These are phyloP conservation scores for Yamadazyma endophytica DNA, from an alignment of 805 yeast species.

Conservation along the genomic window DNA sequence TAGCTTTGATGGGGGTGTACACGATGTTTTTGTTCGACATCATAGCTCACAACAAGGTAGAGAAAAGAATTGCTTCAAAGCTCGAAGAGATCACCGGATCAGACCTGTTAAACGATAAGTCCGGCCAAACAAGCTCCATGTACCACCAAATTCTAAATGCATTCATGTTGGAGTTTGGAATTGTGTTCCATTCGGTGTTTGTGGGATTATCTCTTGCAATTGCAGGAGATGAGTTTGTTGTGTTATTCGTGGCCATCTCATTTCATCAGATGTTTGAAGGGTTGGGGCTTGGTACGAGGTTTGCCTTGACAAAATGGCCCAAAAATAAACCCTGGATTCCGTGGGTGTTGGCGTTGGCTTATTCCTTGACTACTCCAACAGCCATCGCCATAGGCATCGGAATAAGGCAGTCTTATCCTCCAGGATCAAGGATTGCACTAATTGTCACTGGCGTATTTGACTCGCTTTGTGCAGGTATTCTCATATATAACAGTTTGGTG, in stretches of 20 bases:
- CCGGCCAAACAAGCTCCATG: neutral
- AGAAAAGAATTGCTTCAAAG: neutral
- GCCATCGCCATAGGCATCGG: conserved; percentile 36
- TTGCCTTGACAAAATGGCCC: conserved; percentile 32
- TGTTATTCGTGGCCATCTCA: conserved; percentile 59
- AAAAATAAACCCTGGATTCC: conserved; percentile 23
- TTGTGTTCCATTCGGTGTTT: conserved; percentile 75
- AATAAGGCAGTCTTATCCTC: conserved; percentile 28
- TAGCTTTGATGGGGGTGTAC: conserved; percentile 28
- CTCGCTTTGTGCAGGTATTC: conserved; percentile 31
- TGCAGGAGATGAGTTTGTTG: conserved; percentile 66
- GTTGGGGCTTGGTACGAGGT: conserved; percentile 73
- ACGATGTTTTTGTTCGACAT: conserved; percentile 27
- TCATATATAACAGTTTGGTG: conserved; percentile 32
- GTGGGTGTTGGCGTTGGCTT: conserved; percentile 28
- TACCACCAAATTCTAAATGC: conserved; percentile 12
- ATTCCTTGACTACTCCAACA: conserved; percentile 28
- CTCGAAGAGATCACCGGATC: neutral
- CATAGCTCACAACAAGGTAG: conserved; percentile 14
- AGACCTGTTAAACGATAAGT: neutral
- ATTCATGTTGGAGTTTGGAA: conserved; percentile 66
- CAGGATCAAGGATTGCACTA: conserved; percentile 27
- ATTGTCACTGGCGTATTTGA: conserved; percentile 32
- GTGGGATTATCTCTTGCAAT: conserved; percentile 73
- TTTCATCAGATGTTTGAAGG: conserved; percentile 83